Evolutionary conservation across 768 basidiomycete species (phyloP), one percentile per base, ranked within the genome.

Genomic region (Porpolomopsis calyptriformis): DNA sequence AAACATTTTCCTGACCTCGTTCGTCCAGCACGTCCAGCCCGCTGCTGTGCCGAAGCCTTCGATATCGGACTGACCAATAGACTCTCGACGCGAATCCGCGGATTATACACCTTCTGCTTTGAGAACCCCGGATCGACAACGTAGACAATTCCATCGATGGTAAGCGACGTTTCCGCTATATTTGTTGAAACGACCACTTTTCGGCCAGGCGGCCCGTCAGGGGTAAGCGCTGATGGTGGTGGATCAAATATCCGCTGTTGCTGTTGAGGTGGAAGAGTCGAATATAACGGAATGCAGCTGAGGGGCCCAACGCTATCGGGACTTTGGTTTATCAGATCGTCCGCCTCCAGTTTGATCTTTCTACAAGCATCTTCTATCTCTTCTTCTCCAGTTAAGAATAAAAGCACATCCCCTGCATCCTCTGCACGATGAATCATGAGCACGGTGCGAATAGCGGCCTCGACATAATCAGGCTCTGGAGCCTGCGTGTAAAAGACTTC

Each of bases 121-220:
- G 86, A 92, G 68, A 98, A 96, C 1, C 92, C 93, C 0, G 93
- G 90, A 58, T 97, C 94, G 38, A 97, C 92, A 47, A 97, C 94
- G 56, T 98, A 99, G n/a, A 99, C 93, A 56, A 99, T 97, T 18
- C 94, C 94, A 54, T 99, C 94, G 48, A 99, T 98, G 2, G 94
- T 99, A 35, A 98, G 66, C 2, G 91, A 94, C 1, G 94, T 98
- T 64, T 99, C 94, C 2, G 96, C 96, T 48, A 98, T 91, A 60
- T 98, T 99, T 23, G 94, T 99, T 7, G 92, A 89, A 1, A 99
- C 71, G 25, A 99, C 86, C 36, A 98, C 77, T 62, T 99, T 99
- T 49, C 94, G 78, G 0, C 94, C 94, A 0, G 85, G 82, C 0
- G 90, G 83, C 1, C 90, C 84, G 41, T 70, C 79, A 0, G 75